Base-by-base conservation (phyloP, 1,139 yeast species). In the Candida tetrigidarum region DNA sequence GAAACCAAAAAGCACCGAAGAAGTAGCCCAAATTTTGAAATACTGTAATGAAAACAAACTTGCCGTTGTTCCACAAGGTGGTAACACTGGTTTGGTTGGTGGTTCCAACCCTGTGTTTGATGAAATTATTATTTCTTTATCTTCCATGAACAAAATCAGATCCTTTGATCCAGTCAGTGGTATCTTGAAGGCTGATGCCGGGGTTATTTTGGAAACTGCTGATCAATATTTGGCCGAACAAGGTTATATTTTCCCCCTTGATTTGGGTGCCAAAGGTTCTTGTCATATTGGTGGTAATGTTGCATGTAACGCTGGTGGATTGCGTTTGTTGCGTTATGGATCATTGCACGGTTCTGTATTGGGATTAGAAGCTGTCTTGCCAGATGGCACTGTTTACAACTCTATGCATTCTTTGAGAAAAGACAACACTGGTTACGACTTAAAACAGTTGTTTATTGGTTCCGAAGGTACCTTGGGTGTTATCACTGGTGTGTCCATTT, bases 1-100 rank as follows among this genome's bases (percentile, higher is more conserved):
- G 54, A 90, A 87, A 61, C 99, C 99, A 30, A 86, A 86, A 58
- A 80, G 88, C 14, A 82, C 91, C 2, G 82, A 86, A 49, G 95
- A 93, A 63, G 85, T 93, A 16, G 76, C 93, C 3, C 60, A 80
- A 56, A 89, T 93, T 51, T 62, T 93, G 58, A 83, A 84, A 62
- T 86, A 90, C 66, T 90, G 97, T 73, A 87, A 88, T 60, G 88
- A 84, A 26, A 70, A 84, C 41, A 80, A 76, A 50, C 69, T 92
- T 30, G 97, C 98, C 0, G 84, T 92, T 38, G 97, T 90, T 5
- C 98, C 99, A 10, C 98, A 93, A 67, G 97, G 98, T 60, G 99
- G 99, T 50, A 92, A 92, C 66, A 92, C 98, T 3, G 97, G 97
- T 15, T 78, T 92, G 43, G 99, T 93, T 30, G 99, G 98, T 47